Conservation (phyloP, 2,329 filamentous ascomycete species). For the Fusarium caatingaense region DNA sequence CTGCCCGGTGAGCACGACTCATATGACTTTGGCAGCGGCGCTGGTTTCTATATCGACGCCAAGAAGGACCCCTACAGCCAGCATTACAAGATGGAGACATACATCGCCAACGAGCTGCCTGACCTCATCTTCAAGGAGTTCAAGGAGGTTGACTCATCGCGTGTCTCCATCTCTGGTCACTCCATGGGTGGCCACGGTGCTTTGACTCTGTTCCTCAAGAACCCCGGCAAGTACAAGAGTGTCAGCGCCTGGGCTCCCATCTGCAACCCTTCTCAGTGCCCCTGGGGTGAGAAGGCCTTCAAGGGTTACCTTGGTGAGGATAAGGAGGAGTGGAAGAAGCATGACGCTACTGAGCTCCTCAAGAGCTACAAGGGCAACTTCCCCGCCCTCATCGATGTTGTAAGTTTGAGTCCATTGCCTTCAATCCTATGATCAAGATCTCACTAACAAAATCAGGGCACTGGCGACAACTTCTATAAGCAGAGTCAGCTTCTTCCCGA, state of each 20-base stretch:
- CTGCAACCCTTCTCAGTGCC: conserved; percentile 83
- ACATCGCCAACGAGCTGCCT: conserved; percentile 91
- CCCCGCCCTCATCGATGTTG: conserved; percentile 87
- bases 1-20: conserved; percentile 86
- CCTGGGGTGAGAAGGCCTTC: conserved; percentile 98
- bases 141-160: conserved; percentile 72
- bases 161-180: conserved; percentile 90
- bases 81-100: conserved; percentile 95
- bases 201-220: conserved; percentile 89
- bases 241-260: conserved; percentile 94
- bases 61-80: conserved; percentile 76
- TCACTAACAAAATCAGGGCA: conserved; percentile 67
- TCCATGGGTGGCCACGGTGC: conserved; percentile 98
- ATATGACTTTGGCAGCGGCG: conserved; percentile 92
- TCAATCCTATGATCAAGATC: background rate
- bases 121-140: conserved; percentile 78
- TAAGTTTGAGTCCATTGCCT: conserved; percentile 56
- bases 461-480: conserved; percentile 96
- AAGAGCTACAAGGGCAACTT: conserved; percentile 77
- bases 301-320: conserved; percentile 86
- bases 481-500: conserved; percentile 91
- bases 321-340: conserved; percentile 81
- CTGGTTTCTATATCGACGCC: conserved; percentile 95
- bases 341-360: conserved; percentile 92
- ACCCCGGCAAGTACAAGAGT: conserved; percentile 89